Evolutionary conservation across 78 protist genomes (phyloP).

Genomic region (Guillardia theta): DNA sequence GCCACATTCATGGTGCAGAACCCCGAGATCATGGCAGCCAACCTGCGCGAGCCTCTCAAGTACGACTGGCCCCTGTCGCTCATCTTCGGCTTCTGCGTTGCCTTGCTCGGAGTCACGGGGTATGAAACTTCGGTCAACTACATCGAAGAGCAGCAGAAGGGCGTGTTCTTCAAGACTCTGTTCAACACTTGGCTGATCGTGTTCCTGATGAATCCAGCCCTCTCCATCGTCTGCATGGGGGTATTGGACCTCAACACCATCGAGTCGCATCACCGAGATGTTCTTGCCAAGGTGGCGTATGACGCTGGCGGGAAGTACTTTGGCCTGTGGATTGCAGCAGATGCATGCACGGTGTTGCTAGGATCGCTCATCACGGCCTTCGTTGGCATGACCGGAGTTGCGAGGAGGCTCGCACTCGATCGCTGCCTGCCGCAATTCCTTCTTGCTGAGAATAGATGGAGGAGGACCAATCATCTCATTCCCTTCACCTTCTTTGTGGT

Average conservation of each 20-base stretch:
- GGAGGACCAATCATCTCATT: constrained; percentile 74
- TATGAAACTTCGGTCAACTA: constrained; percentile 84
- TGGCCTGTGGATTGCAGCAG: not conserved
- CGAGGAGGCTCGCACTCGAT: constrained; percentile 77
- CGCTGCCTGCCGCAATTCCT: constrained; percentile 71
- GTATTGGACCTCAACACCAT: not conserved
- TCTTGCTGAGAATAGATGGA: constrained; percentile 50
- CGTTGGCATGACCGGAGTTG: constrained; percentile 84
- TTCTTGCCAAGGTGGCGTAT: constrained; percentile 35
- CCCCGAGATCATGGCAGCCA: not conserved
- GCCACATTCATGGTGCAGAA: not conserved
- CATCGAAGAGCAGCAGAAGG: constrained; percentile 81
- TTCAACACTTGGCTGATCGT: constrained; percentile 79
- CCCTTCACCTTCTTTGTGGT: constrained; percentile 65
- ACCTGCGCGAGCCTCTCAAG: not conserved
- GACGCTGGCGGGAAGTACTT: constrained; percentile 11
- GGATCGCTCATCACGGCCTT: not conserved
- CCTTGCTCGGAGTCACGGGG: constrained; percentile 84
- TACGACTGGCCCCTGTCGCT: constrained; percentile 55
- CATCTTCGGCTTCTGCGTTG: constrained; percentile 82
- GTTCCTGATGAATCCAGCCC: constrained; percentile 67
- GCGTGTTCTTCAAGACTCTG: constrained; percentile 80
- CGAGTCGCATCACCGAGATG: not conserved
- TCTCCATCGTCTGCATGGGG: constrained; percentile 53
- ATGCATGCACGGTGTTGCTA: not conserved